A percentile compares a stretch with the other conserved stretches of the same genome.
Evolutionary conservation across 228 moss, liverwort and hornwort species (phyloP).

Genomic region (Sphagnum fallax): DNA sequence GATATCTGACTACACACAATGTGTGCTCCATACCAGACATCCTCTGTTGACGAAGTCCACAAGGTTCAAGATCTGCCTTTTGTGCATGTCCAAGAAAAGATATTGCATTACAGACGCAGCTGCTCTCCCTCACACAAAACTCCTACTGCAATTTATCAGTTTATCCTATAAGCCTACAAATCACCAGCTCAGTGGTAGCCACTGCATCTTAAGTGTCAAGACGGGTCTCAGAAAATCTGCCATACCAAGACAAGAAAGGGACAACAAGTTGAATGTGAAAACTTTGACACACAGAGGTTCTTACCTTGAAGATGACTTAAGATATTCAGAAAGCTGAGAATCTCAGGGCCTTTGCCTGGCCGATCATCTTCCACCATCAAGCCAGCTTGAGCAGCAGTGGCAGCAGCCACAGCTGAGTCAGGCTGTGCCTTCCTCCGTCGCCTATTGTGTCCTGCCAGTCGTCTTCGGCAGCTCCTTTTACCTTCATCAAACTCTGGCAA

Average conservation of each 20-base stretch:
- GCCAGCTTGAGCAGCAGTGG: slow-evolving; percentile 13
- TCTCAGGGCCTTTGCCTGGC: slow-evolving; percentile 20
- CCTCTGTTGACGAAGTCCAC: not conserved
- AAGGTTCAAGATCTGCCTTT: not conserved
- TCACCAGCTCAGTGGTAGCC: not conserved
- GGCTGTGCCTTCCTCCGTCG: slow-evolving; percentile 50
- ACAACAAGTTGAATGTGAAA: not conserved
- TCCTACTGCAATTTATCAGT: too few species aligned
- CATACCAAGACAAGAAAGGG: not conserved
- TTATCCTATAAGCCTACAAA: not conserved
- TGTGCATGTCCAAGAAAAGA: not conserved
- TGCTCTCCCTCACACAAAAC: too few species aligned
- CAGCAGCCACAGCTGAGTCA: slow-evolving; percentile 38
- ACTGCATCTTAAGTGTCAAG: not conserved
- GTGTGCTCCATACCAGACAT: not conserved
- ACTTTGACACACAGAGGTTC: not conserved
- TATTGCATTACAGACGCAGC: not conserved
- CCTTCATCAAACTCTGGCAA: slow-evolving; percentile 53
- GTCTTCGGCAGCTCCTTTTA: slow-evolving; percentile 53
- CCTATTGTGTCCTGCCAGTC: slow-evolving; percentile 50
- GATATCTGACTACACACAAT: not conserved
- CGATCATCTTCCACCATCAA: slow-evolving; percentile 22
- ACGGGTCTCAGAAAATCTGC: not conserved
- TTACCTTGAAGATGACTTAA: slow-evolving; percentile 37
- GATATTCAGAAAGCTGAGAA: slow-evolving; percentile 29